These are phyloP conservation scores for Kalanchoe fedtschenkoi DNA, from an alignment of 164 flowering plant genomes.

Conservation along the genomic window DNA sequence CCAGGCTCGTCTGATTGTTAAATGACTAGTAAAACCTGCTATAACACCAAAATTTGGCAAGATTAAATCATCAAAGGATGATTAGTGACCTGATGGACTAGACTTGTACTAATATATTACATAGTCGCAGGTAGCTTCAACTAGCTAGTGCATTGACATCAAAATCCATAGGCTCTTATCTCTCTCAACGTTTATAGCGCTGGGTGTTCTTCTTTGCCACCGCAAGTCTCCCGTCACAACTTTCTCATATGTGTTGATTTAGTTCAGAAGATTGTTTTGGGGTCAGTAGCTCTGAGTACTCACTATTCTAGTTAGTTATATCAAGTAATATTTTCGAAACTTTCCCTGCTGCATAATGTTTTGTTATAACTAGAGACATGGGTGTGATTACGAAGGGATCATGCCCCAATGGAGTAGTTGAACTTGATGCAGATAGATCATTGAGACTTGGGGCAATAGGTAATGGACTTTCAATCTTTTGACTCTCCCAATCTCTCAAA, in stretches of 20 bases:
- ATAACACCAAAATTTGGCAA: no score
- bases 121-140: conserved; percentile 1
- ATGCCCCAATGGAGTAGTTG: conserved; percentile 32
- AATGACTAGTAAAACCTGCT: no score
- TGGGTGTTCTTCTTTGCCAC: conserved; percentile 48
- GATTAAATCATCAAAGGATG: no score
- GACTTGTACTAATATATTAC: no score
- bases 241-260: conserved; percentile 56
- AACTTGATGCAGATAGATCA: not conserved
- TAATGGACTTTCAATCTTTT: not conserved
- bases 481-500: not conserved
- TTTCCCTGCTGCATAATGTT: conserved; percentile 14
- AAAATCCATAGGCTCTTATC: conserved; percentile 46
- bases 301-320: conserved; percentile 17
- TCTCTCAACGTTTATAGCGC: conserved; percentile 52
- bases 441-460: not conserved
- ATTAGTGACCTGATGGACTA: no score
- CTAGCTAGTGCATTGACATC: conserved; percentile 63
- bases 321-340: conserved; percentile 33
- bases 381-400: conserved; percentile 19
- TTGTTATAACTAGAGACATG: conserved; percentile 9
- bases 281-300: conserved; percentile 27
- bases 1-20: no score
- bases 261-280: conserved; percentile 62
- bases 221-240: conserved; percentile 43